Evolutionary conservation across 2,329 filamentous ascomycete genomes (phyloP).

Genomic region (Xylariaceae sp.): DNA sequence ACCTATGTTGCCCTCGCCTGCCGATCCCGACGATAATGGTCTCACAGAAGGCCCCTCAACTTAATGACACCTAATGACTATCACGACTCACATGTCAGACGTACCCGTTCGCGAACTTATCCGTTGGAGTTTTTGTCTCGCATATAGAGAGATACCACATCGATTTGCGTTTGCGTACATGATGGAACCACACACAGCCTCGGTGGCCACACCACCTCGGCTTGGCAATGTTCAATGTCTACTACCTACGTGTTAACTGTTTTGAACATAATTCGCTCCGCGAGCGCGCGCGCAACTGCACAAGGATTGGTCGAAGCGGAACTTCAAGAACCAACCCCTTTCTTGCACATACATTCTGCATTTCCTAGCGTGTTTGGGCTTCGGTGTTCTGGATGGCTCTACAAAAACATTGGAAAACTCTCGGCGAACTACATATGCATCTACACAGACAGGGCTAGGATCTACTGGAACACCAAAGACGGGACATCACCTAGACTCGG

Average conservation of each 20-base stretch:
- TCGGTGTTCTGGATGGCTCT: conserved; percentile 9
- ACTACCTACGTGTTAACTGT: conserved; percentile 8
- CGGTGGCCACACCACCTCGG: neutral
- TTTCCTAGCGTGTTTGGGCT: conserved; percentile 12
- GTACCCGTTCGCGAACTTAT: conserved; percentile 13
- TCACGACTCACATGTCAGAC: conserved; percentile 18
- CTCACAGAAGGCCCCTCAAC: conserved; percentile 3
- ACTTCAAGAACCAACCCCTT: conserved; percentile 12
- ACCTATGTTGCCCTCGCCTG: conserved; percentile 7
- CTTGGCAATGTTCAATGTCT: conserved; percentile 1
- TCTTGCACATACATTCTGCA: conserved; percentile 1
- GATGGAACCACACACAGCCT: neutral
- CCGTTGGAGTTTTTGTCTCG: conserved; percentile 11
- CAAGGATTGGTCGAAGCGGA: too few relatives aligned
- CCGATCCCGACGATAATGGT: conserved; percentile 1
- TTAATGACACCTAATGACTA: conserved; percentile 14
- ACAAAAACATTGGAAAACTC: conserved; percentile 14
- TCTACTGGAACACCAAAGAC: conserved; percentile 6
- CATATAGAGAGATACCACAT: conserved; percentile 26
- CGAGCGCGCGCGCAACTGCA: conserved; percentile 6
- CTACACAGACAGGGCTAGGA: conserved; percentile 8
- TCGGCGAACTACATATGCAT: conserved; percentile 16
- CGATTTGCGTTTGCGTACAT: neutral
- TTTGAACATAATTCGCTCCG: conserved; percentile 11
- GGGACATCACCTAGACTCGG: conserved; percentile 17